Conservation (phyloP, 345 rosid genomes). For the Rhizophora mangle region DNA sequence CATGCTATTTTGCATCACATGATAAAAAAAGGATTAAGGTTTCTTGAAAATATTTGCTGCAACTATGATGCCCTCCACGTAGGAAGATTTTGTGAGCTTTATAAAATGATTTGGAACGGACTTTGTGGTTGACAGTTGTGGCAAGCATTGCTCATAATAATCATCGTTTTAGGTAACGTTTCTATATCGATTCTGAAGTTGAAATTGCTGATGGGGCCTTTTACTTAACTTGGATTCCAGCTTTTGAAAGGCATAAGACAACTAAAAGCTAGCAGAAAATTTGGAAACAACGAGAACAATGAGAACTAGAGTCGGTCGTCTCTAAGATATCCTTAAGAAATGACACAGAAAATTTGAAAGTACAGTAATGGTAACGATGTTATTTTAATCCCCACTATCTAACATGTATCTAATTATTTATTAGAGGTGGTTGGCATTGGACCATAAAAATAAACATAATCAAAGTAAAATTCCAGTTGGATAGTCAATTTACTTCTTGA, state of each 20-base stretch:
- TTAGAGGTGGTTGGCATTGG: too few relatives aligned
- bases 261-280: not conserved
- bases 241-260: not conserved
- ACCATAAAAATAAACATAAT: too few relatives aligned
- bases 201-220: not conserved
- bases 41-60: not conserved
- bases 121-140: constrained; percentile 3
- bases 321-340: too few relatives aligned
- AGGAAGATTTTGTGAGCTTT: not conserved
- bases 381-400: too few relatives aligned
- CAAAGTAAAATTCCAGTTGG: too few relatives aligned
- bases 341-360: too few relatives aligned
- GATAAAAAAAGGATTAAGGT: not conserved
- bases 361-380: too few relatives aligned
- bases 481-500: too few relatives aligned
- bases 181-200: not conserved
- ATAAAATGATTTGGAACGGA: not conserved
- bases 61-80: not conserved
- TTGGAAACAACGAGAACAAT: too few relatives aligned
- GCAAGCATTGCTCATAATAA: not conserved
- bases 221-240: not conserved
- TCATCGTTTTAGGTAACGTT: not conserved
- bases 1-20: not conserved
- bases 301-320: too few relatives aligned
- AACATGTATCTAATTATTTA: too few relatives aligned